Conservation (phyloP, 2,329 filamentous ascomycete species). For the Stemphylium beticola region DNA sequence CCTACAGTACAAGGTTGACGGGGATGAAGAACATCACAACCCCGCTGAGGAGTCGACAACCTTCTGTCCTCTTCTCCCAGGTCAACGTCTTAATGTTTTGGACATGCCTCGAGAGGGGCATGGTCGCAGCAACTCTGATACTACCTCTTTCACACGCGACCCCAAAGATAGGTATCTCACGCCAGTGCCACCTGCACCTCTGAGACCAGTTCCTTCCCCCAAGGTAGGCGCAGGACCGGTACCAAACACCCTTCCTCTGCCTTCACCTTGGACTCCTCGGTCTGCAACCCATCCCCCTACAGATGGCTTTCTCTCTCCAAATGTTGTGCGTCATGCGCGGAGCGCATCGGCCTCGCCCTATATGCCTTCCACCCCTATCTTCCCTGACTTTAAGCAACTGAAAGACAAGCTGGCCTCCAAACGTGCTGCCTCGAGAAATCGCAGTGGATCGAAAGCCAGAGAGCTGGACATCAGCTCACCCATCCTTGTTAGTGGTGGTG, state of each 20-base stretch:
- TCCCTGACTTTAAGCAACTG: slow-evolving; percentile 40
- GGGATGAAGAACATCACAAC: slow-evolving; percentile 79
- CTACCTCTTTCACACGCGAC: slow-evolving; percentile 76
- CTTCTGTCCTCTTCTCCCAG: slow-evolving; percentile 82
- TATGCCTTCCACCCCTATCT: slow-evolving; percentile 34
- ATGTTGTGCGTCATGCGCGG: slow-evolving; percentile 34
- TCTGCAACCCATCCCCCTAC: slow-evolving; percentile 40
- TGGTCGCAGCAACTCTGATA: slow-evolving; percentile 70
- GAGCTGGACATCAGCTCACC: slow-evolving; percentile 44
- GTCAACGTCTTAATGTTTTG: slow-evolving; percentile 84
- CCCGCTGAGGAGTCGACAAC: slow-evolving; percentile 74
- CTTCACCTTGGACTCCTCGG: slow-evolving; percentile 30
- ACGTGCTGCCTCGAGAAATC: slow-evolving; percentile 30
- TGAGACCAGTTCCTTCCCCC: slow-evolving; percentile 39
- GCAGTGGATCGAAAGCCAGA: slow-evolving; percentile 30
- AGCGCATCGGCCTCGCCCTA: slow-evolving; percentile 42
- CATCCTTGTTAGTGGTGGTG: slow-evolving; percentile 40
- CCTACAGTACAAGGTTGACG: slow-evolving; percentile 79
- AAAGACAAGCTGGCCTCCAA: slow-evolving; percentile 42
- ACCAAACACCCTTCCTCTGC: slow-evolving; percentile 24
- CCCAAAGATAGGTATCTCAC: slow-evolving; percentile 77
- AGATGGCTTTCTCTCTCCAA: slow-evolving; percentile 30
- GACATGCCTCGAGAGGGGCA: slow-evolving; percentile 74
- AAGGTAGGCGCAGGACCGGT: slow-evolving; percentile 23
- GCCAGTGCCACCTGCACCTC: slow-evolving; percentile 60